Base-by-base conservation (phyloP, 306 rosid genomes). In the Dalbergia oliveri region DNA sequence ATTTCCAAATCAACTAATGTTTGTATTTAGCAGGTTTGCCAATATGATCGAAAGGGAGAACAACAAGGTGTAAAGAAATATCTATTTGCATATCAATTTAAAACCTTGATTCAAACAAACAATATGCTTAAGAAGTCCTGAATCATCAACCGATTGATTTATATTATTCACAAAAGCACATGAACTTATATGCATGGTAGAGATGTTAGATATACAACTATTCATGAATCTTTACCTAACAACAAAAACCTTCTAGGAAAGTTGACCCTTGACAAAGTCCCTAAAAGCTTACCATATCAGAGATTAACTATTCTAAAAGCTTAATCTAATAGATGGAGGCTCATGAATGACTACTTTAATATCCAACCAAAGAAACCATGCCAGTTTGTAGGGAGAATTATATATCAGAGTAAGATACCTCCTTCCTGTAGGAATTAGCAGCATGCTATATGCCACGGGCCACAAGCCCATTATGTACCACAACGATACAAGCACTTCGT, bases 381-480 rank as follows among this genome's bases (percentile, higher is more conserved):
- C 39, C 18, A 73, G 6, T 60, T 75, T 8, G 50, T 10, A n/a
- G 66, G 51, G 34, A 59, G 11, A 39, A 63, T 26, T 61, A 45
- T 59, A 14, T 26, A 73, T 53, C 64, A 66, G 69, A 72, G 54
- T 63, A 43, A 67, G 37, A 35, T 87, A 95, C 99, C 99, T 93
- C 77, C 98, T 91, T 81, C 91, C 97, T 4, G 97, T 88, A 11
- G 99, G 97, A 77, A 95, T 84, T 88, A 93, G 77, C 75, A 93
- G 84, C 97, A 90, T 90, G 87, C 88, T 74, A 86, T 94, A 94
- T 0, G 84, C 86, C 88, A 94, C 81, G 4, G 97, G 99, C 99
- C 99, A 94, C 83, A 94, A 84, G 39, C 97, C 98, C 98, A 95
- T 91, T 21, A 93, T 71, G 83, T 91, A 91, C 99, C 99, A 95